Evolutionary conservation across 2,329 filamentous ascomycete species (phyloP).

Genomic region (Colletotrichum sp.): DNA sequence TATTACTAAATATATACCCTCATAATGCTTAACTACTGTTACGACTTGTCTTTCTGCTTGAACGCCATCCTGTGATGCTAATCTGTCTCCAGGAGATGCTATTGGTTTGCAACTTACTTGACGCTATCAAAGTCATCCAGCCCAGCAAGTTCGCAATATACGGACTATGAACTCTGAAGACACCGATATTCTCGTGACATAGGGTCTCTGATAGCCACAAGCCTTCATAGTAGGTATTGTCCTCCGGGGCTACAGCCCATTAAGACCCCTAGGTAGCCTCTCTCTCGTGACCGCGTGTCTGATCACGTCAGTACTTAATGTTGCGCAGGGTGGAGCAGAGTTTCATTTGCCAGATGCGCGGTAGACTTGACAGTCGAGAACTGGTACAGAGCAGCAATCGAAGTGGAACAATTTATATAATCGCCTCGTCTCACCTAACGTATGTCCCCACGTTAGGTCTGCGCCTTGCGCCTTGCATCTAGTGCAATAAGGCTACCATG

Average conservation of each 20-base stretch:
- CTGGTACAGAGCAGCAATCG: neutral
- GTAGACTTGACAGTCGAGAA: neutral
- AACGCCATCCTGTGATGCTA: neutral
- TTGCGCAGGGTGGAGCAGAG: too few relatives aligned
- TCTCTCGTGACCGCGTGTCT: too few relatives aligned
- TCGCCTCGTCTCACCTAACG: neutral
- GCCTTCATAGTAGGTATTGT: accelerated
- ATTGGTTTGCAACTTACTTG: neutral
- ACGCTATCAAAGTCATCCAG: neutral
- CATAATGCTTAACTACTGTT: neutral
- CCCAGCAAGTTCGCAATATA: neutral
- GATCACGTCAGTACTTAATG: too few relatives aligned
- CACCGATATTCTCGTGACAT: accelerated
- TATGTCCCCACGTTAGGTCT: too few relatives aligned
- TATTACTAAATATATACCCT: neutral
- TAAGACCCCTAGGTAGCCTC: too few relatives aligned
- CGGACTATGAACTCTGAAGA: neutral
- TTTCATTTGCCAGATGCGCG: accelerated
- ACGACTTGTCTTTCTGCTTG: neutral
- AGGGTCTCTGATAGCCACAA: neutral
- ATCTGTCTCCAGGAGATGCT: accelerated
- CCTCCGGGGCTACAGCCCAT: too few relatives aligned
- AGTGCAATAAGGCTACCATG: neutral
- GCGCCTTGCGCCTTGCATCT: too few relatives aligned
- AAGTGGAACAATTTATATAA: neutral